Base-by-base conservation (phyloP, 2,329 filamentous ascomycete species). In the Hypoxylon sp. region DNA sequence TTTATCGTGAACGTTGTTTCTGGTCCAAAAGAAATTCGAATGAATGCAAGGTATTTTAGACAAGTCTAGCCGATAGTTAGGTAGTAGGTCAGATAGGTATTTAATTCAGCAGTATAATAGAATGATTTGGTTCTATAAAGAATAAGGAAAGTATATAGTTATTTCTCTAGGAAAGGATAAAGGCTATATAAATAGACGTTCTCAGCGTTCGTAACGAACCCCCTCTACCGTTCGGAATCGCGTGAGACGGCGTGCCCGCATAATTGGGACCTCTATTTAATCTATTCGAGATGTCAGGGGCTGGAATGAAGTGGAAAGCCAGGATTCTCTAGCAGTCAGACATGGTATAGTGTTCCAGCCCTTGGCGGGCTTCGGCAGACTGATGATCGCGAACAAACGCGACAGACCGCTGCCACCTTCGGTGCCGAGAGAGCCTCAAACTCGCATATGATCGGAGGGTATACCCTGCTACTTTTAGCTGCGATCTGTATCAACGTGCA, bases 211-310 rank as follows among this genome's bases (percentile, higher is more conserved):
- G 47, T 53, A 32, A n/a, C 19, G 17, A 13, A 6, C 11, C 10
- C 15, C 28, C 17, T 8, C 43, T 43, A 22, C 62, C 59, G 63
- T 56, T 46, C 59, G 59, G 63, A 20, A 20, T 5, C 47, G 59
- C 59, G 63, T 59, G 55, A 15, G 13, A 19, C 24, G 37, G 17
- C 32, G 37, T 19, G 5, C 59, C 59, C 58, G 56, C 37, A 41
- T 46, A 30, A 46, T 19, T 39, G 22, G 41, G 20, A 28, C 41
- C 8, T 13, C 6, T 15, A 41, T 22, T 15, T 15, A 4, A 30
- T 19, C 32, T 6, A 39, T n/a, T 15, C 20, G 44, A 30, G 41
- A 44, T 30, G 41, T 26, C 55, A 30, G 49, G 22, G 13, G 37
- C 2, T 41, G 10, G 2, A 20, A 24, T 28, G 10, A 15, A 20